A percentile compares a stretch with the other conserved stretches of the same genome.
Evolutionary conservation across 2,329 filamentous ascomycete species (phyloP).

Genomic region (Lachnellula arida): DNA sequence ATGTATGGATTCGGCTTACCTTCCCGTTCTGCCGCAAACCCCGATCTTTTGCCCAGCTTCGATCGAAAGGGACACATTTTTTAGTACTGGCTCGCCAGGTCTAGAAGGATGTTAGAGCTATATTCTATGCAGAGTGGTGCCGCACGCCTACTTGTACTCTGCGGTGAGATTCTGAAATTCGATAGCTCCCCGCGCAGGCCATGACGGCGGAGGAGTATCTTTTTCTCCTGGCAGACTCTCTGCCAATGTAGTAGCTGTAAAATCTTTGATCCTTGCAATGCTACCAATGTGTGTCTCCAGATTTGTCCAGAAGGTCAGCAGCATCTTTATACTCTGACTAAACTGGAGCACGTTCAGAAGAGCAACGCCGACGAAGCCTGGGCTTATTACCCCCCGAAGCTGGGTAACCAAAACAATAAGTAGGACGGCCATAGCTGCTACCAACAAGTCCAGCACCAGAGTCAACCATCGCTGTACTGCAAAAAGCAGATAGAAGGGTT

Average conservation of each 20-base stretch:
- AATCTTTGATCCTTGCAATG: conserved; percentile 8
- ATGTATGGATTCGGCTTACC: neutral
- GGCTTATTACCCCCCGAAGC: conserved; percentile 15
- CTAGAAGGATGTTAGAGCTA: neutral
- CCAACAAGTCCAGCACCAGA: conserved; percentile 33
- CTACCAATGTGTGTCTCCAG: conserved; percentile 19
- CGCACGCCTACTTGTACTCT: conserved; percentile 22
- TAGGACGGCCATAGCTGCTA: conserved; percentile 24
- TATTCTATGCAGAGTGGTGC: neutral
- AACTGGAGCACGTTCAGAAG: conserved; percentile 21
- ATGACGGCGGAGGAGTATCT: conserved; percentile 1
- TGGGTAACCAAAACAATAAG: conserved; percentile 29
- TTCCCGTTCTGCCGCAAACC: conserved; percentile 39
- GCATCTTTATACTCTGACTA: conserved; percentile 10
- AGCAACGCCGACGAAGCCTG: conserved; percentile 21
- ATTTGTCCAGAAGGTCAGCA: conserved; percentile 16
- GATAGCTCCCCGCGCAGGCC: conserved; percentile 27
- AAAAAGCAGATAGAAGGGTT: conserved; percentile 52
- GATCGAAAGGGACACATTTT: conserved; percentile 17
- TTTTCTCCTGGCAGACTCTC: conserved; percentile 1
- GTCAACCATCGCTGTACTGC: conserved; percentile 53
- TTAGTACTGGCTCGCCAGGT: neutral
- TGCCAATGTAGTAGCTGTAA: conserved; percentile 7
- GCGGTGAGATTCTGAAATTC: conserved; percentile 29
- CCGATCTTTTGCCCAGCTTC: conserved; percentile 47